Percentiles rank a stretch among this genome's conserved stretches.
These are phyloP conservation scores for Cymbopogon flexuosus DNA, from an alignment of 202 grass and related monocot species.

Conservation along the genomic window DNA sequence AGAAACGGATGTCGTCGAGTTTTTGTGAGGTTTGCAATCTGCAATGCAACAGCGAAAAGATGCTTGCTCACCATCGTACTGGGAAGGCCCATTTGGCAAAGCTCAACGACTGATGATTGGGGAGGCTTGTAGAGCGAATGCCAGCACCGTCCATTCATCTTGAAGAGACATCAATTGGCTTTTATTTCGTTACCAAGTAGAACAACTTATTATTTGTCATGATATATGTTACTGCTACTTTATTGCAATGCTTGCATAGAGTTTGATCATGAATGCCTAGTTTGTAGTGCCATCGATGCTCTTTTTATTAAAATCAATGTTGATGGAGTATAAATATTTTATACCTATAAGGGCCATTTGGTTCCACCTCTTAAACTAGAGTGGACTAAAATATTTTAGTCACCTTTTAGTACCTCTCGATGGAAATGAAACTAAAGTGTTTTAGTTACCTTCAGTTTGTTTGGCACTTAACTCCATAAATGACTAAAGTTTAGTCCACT, in stretches of 20 bases:
- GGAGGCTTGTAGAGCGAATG: not conserved
- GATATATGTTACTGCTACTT: not conserved
- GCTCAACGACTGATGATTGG: not conserved
- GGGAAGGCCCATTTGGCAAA: constrained; percentile 30
- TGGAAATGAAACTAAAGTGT: too few species aligned
- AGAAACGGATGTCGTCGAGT: not conserved
- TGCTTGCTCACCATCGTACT: not conserved
- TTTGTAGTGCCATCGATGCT: not conserved
- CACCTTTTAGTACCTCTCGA: too few species aligned
- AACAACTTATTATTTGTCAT: not conserved
- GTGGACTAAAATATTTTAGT: too few species aligned
- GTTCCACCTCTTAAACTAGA: too few species aligned
- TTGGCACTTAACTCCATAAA: too few species aligned
- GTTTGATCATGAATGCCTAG: not conserved
- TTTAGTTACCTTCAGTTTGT: too few species aligned
- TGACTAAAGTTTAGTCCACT: too few species aligned
- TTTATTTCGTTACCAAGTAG: not conserved
- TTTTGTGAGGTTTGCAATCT: constrained; percentile 7
- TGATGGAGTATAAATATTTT: not conserved
- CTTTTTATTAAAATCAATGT: not conserved
- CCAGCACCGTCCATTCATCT: not conserved
- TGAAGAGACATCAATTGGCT: not conserved
- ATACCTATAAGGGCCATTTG: not conserved
- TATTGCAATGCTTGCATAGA: not conserved
- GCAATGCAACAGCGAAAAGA: not conserved